Conservation (phyloP, 768 basidiomycete genomes). For the Agaricus bisporus region DNA sequence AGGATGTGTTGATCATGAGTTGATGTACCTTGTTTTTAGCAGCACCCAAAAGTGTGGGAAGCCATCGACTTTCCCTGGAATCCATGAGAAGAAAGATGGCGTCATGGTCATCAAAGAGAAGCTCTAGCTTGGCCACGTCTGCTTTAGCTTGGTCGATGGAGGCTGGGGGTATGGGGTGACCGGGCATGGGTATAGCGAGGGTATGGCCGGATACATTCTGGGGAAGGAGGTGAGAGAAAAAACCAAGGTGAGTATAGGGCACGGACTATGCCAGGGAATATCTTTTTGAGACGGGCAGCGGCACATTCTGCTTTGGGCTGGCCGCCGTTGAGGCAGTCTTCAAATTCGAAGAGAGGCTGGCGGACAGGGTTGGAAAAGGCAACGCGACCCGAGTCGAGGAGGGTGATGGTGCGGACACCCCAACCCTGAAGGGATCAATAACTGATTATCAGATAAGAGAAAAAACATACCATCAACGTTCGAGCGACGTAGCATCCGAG, state of each 20-base stretch:
- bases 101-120: conserved; percentile 80
- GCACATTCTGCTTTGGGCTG: conserved; percentile 93
- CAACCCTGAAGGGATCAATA: conserved; percentile 57
- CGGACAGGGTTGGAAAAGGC: conserved; percentile 98
- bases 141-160: conserved; percentile 50
- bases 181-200: conserved; percentile 93
- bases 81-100: conserved; percentile 95
- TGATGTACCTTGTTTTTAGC: conserved; percentile 71
- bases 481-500: conserved; percentile 95
- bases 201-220: conserved; percentile 79
- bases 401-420: conserved; percentile 91
- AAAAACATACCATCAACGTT: conserved; percentile 66
- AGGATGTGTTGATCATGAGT: neutral
- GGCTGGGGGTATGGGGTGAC: conserved; percentile 76
- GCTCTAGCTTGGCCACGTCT: conserved; percentile 71
- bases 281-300: conserved; percentile 75
- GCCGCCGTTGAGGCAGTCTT: conserved; percentile 88
- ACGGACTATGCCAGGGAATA: conserved; percentile 90
- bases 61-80: conserved; percentile 95
- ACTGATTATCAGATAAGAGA: neutral
- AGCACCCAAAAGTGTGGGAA: conserved; percentile 85
- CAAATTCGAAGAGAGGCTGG: conserved; percentile 94
- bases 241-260: neutral
- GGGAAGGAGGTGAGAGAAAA: neutral
- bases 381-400: conserved; percentile 87